Conservation (phyloP, 306 rosid species). For the Begonia fuchsioides region DNA sequence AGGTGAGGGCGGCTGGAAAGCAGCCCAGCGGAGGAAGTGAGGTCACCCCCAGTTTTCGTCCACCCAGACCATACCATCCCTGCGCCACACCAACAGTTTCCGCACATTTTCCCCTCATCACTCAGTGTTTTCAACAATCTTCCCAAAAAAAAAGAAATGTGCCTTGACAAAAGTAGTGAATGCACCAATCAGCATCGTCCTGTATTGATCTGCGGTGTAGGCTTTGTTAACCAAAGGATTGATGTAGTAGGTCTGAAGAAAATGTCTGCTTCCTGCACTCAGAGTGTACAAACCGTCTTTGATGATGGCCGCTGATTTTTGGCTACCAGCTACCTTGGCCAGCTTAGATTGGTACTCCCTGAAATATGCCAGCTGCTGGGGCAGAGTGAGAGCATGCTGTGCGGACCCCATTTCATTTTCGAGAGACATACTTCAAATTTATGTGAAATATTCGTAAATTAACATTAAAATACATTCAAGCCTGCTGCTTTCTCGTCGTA, state of each 20-base stretch:
- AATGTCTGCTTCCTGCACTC: constrained; percentile 78
- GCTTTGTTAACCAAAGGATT: constrained; percentile 55
- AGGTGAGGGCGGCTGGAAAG: constrained; percentile 71
- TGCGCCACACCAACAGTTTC: constrained; percentile 7
- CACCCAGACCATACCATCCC: constrained; percentile 74
- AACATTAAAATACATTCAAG: constrained; percentile 32
- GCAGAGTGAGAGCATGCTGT: constrained; percentile 79
- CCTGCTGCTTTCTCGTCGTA: constrained; percentile 71
- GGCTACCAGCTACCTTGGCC: constrained; percentile 49
- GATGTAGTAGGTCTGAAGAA: constrained; percentile 74
- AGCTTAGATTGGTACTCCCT: constrained; percentile 75
- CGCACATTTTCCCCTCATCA: background rate
- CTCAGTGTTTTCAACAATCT: background rate
- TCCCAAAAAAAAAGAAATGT: background rate
- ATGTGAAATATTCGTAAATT: background rate
- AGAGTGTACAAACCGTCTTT: constrained; percentile 48
- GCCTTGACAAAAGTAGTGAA: constrained; percentile 63
- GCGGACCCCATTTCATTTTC: background rate
- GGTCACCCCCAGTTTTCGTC: constrained; percentile 82
- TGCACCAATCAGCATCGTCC: constrained; percentile 27
- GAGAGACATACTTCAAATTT: background rate
- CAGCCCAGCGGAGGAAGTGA: constrained; percentile 97
- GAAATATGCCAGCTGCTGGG: constrained; percentile 46
- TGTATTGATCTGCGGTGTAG: constrained; percentile 62
- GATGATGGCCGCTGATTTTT: constrained; percentile 52